Base-by-base conservation (phyloP, 192 early-diverging fungal genomes). In the Chytriomyces sp. region DNA sequence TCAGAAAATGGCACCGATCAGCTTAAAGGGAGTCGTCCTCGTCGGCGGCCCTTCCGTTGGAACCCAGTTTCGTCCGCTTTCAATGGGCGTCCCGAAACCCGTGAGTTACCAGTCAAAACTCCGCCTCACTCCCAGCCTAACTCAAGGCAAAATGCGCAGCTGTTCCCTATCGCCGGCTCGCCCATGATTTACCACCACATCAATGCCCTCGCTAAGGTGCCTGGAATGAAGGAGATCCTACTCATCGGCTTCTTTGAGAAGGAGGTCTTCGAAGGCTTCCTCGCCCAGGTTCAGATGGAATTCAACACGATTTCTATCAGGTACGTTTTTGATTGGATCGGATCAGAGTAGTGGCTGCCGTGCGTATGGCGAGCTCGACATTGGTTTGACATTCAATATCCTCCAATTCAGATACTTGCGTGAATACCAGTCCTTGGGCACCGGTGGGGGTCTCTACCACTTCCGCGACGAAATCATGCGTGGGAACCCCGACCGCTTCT, bases 111-210 rank as follows among this genome's bases (percentile, higher is more conserved):
- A 14, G 31, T 36, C 10, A 30, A 62, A 37, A 37, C 14, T 37
- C n/a, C 14, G n/a, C 28, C 7, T n/a, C 10, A 19, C 32, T 40
- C n/a, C 33, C 36, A 32, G 1, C 33, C 17, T 12, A 22, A 38
- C 14, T 62, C 32, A 62, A 62, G 19, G 33, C 60, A 14, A 19
- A 26, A 17, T 33, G 19, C 8, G n/a, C 40, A 74, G 73, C 85
- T 99, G 68, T 99, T 99, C 84, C 97, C 97, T 12, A 93, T 99
- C 59, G 97, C 95, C 32, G 96, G 96, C 26, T 84, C 86, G 54
- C 96, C 97, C 70, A 93, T 97, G 83, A 96, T 99, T 82, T 93
- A 90, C 77, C 97, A 99, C 85, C 97, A 98, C 80, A 90, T 99
- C 71, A 88, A 89, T 44, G 94, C 96, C 7, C 86, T 99, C 34